These are phyloP conservation scores for Leptomonas seymouri DNA, from an alignment of 208 protist genomes.

Conservation along the genomic window DNA sequence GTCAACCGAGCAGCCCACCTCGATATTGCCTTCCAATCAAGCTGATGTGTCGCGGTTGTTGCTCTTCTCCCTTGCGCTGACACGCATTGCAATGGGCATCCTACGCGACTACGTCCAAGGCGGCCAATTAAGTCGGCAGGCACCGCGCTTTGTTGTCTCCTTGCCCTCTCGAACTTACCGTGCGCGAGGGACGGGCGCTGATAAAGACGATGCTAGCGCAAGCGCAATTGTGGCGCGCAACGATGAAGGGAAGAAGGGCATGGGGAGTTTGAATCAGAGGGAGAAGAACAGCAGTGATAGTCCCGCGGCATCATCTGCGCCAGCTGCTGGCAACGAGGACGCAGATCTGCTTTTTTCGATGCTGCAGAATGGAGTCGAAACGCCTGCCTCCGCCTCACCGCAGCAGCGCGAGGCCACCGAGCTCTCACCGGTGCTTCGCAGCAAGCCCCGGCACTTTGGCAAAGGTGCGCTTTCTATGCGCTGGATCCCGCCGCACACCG, in stretches of 20 bases:
- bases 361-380: constrained; percentile 12
- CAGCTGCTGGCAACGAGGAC: neutral
- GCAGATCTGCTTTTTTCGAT: constrained; percentile 40
- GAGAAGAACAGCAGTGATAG: too few species aligned
- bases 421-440: neutral
- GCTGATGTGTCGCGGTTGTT: constrained; percentile 21
- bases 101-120: constrained; percentile 70
- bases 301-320: neutral
- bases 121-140: constrained; percentile 38
- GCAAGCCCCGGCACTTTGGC: neutral
- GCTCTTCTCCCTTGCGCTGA: constrained; percentile 43
- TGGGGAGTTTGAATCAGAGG: too few species aligned
- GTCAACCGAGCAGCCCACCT: neutral
- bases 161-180: constrained; percentile 56
- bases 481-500: constrained; percentile 71
- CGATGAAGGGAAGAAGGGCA: neutral
- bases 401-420: neutral
- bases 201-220: neutral
- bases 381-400: neutral
- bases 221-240: neutral
- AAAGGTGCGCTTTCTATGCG: constrained; percentile 24
- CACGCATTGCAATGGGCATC: constrained; percentile 54
- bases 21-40: neutral
- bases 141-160: constrained; percentile 86
- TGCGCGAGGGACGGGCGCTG: neutral